Base-by-base conservation (phyloP, 2,329 filamentous ascomycete genomes). In the Aspergillus awamori region DNA sequence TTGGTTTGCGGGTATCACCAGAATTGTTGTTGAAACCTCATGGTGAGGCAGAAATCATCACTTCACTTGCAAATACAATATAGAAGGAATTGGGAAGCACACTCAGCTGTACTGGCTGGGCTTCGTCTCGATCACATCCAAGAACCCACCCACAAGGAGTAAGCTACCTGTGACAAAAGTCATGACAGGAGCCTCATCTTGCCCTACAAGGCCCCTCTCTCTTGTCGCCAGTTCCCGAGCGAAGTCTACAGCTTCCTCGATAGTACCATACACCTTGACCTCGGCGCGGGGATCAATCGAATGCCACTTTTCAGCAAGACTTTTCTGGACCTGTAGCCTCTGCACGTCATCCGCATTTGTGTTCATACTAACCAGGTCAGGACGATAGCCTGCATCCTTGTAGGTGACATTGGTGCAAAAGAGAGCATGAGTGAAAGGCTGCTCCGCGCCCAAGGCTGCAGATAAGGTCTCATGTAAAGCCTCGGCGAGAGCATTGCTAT, bases 121-220 rank as follows among this genome's bases (percentile, higher is more conserved):
- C 57, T 77, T 78, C 5, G 76, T 78, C 64, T 90, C 91, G 61
- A 96, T 76, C 1, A 90, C 87, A 73, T 90, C 88, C 56, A 96
- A 79, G 49, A 93, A 81, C 10, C 90, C 91, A 7, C 93, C 92
- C 1, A 93, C 92, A 41, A 97, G 82, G 80, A 96, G 90, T 70
- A 96, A 78, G 74, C 92, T 96, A 2, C 93, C 93, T 13, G 93
- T 96, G 8, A 92, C 88, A 58, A 97, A 78, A 0, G 89, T 86
- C 73, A 87, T 85, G 15, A 87, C 81, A 53, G 82, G 81, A 2
- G 73, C 67, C 54, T 78, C 74, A 24, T 74, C 68, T n/a, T 72
- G 69, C 24, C 65, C 69, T 30, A 64, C 57, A 20, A 70, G 67
- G 24, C 57, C 62, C 57, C 38, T 71, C 70, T 75, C 74, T 58